phyloP scores from a whole-genome alignment of 164 flowering plant genomes.

The Malania oleifera region DNA sequence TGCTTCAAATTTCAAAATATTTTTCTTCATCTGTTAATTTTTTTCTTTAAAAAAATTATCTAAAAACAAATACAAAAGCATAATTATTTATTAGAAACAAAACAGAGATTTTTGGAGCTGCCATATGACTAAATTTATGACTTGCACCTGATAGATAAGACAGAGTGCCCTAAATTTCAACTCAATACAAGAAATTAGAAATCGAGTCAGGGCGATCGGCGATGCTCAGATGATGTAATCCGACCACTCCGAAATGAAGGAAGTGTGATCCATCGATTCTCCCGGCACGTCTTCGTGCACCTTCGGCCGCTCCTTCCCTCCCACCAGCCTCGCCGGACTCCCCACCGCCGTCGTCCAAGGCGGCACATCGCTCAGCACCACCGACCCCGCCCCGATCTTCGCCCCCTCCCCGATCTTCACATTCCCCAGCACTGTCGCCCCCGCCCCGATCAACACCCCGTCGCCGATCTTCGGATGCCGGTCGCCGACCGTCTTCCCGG shows the following conservation, averaged over 20 bases:
- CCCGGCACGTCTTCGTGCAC: conserved; percentile 62
- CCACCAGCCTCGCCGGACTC: conserved; percentile 59
- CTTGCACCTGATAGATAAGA: no score
- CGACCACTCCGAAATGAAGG: conserved; percentile 61
- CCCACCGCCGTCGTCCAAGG: conserved; percentile 63
- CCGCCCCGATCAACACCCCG: conserved; percentile 62
- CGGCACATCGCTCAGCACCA: conserved; percentile 62
- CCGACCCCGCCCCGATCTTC: conserved; percentile 61
- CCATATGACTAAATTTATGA: no score
- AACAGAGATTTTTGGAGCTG: no score
- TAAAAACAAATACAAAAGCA: no score
- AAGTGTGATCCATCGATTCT: conserved; percentile 72
- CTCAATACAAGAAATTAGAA: no score
- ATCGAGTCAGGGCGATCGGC: no score
- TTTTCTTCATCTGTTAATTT: no score
- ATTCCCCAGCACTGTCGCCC: conserved; percentile 51
- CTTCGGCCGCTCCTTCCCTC: conserved; percentile 52
- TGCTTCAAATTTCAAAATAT: no score
- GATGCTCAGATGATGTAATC: conserved; percentile 57
- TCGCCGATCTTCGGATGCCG: conserved; percentile 71
- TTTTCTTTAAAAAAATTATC: no score
- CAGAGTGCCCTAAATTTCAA: no score
- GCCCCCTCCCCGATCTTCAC: conserved; percentile 62
- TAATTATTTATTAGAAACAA: no score
- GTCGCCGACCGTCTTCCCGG: conserved; percentile 51